These are phyloP conservation scores for Rosa persica DNA, from an alignment of 306 rosid species.

Conservation along the genomic window DNA sequence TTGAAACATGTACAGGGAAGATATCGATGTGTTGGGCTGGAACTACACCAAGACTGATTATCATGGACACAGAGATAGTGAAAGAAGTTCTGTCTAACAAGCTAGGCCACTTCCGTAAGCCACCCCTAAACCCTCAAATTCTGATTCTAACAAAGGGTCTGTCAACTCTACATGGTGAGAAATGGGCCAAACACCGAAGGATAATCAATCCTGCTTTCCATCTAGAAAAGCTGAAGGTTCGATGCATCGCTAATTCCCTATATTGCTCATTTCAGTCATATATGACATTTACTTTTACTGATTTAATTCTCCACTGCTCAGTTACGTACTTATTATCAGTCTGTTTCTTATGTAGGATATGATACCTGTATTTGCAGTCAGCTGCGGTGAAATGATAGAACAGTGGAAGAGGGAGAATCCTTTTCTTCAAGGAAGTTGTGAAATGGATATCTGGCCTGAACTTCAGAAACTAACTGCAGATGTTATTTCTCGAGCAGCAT, in stretches of 20 bases:
- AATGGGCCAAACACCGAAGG: constrained; percentile 45
- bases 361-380: constrained; percentile 36
- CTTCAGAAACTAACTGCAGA: constrained; percentile 44
- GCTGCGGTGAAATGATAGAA: constrained; percentile 42
- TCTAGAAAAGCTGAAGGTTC: constrained; percentile 49
- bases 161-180: constrained; percentile 46
- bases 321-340: not conserved
- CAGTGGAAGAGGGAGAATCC: constrained; percentile 35
- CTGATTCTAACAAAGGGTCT: constrained; percentile 39
- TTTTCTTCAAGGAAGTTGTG: constrained; percentile 27
- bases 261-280: not conserved
- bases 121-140: constrained; percentile 40
- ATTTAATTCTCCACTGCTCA: not conserved
- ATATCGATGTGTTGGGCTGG: constrained; percentile 51
- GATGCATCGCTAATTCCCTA: not conserved
- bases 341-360: constrained; percentile 23
- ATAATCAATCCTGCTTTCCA: constrained; percentile 55
- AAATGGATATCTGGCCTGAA: constrained; percentile 48
- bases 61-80: constrained; percentile 43
- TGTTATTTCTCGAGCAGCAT: constrained; percentile 44
- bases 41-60: constrained; percentile 48
- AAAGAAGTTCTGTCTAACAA: constrained; percentile 44
- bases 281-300: not conserved
- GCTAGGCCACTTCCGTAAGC: constrained; percentile 48
- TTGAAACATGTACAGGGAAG: constrained; percentile 26